Evolutionary conservation across 2,329 filamentous ascomycete species (phyloP), one percentile per base, ranked within the genome.

Genomic region (Penicillium digitatum): DNA sequence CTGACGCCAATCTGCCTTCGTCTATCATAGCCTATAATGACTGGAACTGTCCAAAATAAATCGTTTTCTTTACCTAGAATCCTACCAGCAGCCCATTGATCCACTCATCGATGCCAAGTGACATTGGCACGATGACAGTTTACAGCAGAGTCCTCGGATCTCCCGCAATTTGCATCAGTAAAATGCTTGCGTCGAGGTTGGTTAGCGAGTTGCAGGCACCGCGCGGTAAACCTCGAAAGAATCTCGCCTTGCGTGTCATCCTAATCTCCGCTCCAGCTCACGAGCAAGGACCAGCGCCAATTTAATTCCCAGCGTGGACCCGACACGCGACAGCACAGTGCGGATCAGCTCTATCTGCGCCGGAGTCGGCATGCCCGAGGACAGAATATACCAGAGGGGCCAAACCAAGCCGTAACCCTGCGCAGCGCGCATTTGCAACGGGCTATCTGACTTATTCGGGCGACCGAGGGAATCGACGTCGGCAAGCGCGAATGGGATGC

Each of bases 331-430:
- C 4, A 74, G 54, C 31, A 62, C 65, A 9, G 55, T 52, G 6
- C 65, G 62, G 16, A 72, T 67, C 48, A 69, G 67, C 5, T 66
- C 53, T 5, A 50, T 55, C 54, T 74, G 72, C 1, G 55, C 58
- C 2, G 65, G 62, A 0, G 66, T 72, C 5, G 72, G 69, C 46
- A 72, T 58, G 0, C 69, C 70, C 31, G 62, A 69, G 5, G 69
- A 65, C 5, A 69, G 44, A 9, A 71, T 63, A 42, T 71, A 71
- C 72, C 72, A 74, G n/a, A 73, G 56, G 2, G 72, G 72, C 72
- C 72, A 74, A 3, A 73, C 59, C 50, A 73, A 58, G 18, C 61
- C 65, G 27, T 72, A 71, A 0, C 59, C 69, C 24, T 72, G 66
- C 2, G 66, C 66, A 1, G 69, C 70, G 18, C 70, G 70, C 14